Conservation (phyloP, 768 basidiomycete genomes). For the Scleroderma bovista region DNA sequence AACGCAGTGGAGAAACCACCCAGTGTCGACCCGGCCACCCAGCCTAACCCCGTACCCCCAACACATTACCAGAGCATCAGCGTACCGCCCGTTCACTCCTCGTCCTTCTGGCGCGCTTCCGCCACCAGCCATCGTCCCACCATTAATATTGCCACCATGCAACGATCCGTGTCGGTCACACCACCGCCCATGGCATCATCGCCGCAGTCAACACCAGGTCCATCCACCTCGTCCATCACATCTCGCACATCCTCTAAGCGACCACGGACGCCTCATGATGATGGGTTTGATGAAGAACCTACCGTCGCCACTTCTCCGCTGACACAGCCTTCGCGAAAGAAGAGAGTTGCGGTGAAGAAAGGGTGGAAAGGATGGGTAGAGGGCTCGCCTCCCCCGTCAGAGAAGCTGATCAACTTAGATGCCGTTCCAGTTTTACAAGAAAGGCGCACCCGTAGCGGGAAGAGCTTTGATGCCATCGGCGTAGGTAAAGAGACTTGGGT, state of each 20-base stretch:
- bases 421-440: constrained; percentile 64
- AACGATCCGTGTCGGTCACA: constrained; percentile 69
- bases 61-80: constrained; percentile 21
- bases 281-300: constrained; percentile 34
- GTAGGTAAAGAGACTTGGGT: constrained; percentile 78
- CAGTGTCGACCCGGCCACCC: constrained; percentile 11
- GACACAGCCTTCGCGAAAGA: constrained; percentile 44
- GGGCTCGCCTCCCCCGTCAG: constrained; percentile 74
- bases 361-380: constrained; percentile 93
- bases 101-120: constrained; percentile 62
- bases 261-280: constrained; percentile 68
- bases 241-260: constrained; percentile 79
- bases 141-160: constrained; percentile 64
- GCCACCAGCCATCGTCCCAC: constrained; percentile 40
- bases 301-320: constrained; percentile 17
- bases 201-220: constrained; percentile 69
- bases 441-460: constrained; percentile 76
- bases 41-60: constrained; percentile 14
- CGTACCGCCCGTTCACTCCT: constrained; percentile 31
- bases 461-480: constrained; percentile 77
- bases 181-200: constrained; percentile 65
- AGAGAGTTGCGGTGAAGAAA: constrained; percentile 60
- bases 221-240: constrained; percentile 66
- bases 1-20: constrained; percentile 31
- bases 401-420: constrained; percentile 79